Base-by-base conservation (phyloP, 1,139 yeast genomes). In the Candida sanyaensis region DNA sequence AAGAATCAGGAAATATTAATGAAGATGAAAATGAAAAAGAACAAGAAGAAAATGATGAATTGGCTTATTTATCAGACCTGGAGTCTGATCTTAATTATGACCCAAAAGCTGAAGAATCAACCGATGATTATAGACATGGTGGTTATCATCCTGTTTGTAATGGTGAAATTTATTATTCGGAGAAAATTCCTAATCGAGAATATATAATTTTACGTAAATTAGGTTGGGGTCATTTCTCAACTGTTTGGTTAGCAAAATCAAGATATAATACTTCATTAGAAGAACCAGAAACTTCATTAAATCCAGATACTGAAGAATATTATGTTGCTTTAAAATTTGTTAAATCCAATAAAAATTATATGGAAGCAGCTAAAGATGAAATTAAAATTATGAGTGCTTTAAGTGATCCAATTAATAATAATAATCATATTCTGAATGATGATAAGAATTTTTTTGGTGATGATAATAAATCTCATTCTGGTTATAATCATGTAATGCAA, bases 221-320 rank as follows among this genome's bases (percentile, higher is more conserved):
- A 12, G 96, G 96, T 6, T 88, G 96, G 96, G 96, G 96, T 41
- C 96, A 89, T 64, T 89, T 89, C 60, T 83, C 91, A 31, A 88
- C 96, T 1, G 96, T 89, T 31, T 89, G 96, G 96, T 72, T 89
- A 27, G 93, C 95, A 7, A 63, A 73, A 42, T 68, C 68, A 45
- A 63, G 69, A 54, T 69, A 62, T 52, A 66, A 63, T 46, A 63
- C 42, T 4, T 37, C 42, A 21, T 43, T 51, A 17, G 32, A 28
- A n/a, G 46, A 41, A n/a, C 13, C 13, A 30, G 49, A 42, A 24
- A 9, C 36, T 11, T 13, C 36, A 9, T 6, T 5, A 17, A 29
- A 31, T 10, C 38, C 47, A 11, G 56, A 55, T 31, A 43, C 44
- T 8, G 30, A 48, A 13, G 58, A 68, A 40, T 53, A 63, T 50